Conservation (phyloP, 2,329 filamentous ascomycete genomes). For the Colletotrichum incanum region DNA sequence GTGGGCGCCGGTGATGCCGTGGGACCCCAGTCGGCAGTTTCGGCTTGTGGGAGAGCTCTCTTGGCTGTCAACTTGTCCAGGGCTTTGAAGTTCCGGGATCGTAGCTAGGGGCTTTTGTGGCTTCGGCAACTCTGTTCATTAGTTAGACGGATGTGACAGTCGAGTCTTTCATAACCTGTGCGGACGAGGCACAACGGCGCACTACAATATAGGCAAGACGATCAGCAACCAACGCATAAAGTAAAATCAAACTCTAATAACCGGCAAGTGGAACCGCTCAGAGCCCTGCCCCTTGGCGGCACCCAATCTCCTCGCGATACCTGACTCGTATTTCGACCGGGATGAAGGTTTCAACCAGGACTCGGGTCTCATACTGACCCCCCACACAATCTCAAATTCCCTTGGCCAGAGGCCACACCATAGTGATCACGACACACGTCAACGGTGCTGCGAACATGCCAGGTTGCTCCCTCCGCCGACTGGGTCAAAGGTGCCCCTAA, state of each 20-base stretch:
- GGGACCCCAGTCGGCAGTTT: conserved; percentile 30
- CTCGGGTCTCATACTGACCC: conserved; percentile 22
- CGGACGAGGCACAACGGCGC: conserved; percentile 26
- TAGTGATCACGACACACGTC: conserved; percentile 39
- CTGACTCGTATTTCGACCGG: conserved; percentile 39
- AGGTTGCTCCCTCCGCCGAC: conserved; percentile 36
- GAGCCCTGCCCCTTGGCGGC: conserved; percentile 19
- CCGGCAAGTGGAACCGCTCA: conserved; percentile 39
- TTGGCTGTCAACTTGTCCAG: conserved; percentile 11
- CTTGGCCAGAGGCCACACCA: conserved; percentile 27
- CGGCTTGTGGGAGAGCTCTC: conserved; percentile 37
- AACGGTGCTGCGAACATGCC: conserved; percentile 18
- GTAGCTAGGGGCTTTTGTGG: not conserved
- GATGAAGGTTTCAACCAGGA: conserved; percentile 39
- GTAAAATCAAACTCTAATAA: conserved; percentile 41
- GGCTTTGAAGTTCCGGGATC: not conserved
- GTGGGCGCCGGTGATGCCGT: conserved; percentile 24
- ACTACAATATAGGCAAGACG: conserved; percentile 28
- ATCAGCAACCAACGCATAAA: conserved; percentile 40
- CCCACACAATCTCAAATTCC: conserved; percentile 26
- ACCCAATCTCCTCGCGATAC: conserved; percentile 32
- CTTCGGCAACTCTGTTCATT: conserved; percentile 1
- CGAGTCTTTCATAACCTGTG: not conserved
- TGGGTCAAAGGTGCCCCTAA: conserved; percentile 37
- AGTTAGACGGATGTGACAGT: not conserved